phyloP scores from a whole-genome alignment of 192 early-diverging fungal genomes.

The Linnemannia exigua region DNA sequence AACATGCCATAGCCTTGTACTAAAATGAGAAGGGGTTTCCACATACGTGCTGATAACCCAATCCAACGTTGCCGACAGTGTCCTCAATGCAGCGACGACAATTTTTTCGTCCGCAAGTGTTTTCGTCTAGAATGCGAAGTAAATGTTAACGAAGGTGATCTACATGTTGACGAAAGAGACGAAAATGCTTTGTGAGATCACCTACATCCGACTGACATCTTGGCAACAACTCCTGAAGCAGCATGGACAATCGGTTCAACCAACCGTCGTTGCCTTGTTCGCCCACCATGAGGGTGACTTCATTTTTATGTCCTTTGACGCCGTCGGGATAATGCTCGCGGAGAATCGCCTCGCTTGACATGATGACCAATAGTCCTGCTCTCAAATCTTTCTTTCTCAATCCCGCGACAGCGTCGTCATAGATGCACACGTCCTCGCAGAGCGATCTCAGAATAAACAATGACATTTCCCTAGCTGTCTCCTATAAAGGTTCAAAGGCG shows the following conservation, averaged over 20 bases:
- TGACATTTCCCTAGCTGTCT: conserved; percentile 63
- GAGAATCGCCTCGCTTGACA: conserved; percentile 60
- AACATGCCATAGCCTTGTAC: neutral
- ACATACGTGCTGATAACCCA: conserved; percentile 35
- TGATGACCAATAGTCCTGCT: conserved; percentile 66
- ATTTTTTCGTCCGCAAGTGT: conserved; percentile 37
- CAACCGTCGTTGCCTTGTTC: conserved; percentile 72
- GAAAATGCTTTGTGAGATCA: neutral
- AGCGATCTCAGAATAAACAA: conserved; percentile 68
- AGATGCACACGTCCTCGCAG: conserved; percentile 73
- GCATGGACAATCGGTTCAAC: conserved; percentile 57
- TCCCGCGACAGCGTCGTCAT: conserved; percentile 70
- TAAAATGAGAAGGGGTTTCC: neutral
- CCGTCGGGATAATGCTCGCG: conserved; percentile 62
- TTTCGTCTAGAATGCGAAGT: conserved; percentile 7
- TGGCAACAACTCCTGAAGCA: conserved; percentile 49
- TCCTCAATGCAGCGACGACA: conserved; percentile 24
- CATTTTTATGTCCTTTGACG: conserved; percentile 48
- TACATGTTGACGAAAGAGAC: neutral
- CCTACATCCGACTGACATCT: conserved; percentile 34
- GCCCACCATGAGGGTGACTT: conserved; percentile 63
- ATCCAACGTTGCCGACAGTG: conserved; percentile 16
- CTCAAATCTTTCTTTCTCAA: conserved; percentile 70
- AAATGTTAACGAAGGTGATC: neutral
- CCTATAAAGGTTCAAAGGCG: conserved; percentile 35